Base-by-base conservation (phyloP, 345 rosid genomes). In the Laguncularia racemosa region DNA sequence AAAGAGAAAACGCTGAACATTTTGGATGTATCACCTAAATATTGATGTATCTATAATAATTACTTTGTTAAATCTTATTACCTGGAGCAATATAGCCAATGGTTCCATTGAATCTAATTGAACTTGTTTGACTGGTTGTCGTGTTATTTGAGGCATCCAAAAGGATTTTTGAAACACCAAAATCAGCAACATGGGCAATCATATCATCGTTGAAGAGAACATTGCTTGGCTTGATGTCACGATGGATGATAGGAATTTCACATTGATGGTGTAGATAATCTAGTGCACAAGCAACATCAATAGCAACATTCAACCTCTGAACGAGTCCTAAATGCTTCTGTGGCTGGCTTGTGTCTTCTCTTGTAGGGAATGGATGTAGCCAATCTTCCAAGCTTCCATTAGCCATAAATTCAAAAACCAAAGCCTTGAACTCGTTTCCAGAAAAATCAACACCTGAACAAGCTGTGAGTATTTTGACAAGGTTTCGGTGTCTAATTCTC, bases 351-450 rank as follows among this genome's bases (percentile, higher is more conserved):
- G 21, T 17, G 20, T 16, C 21, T 14, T 46, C 13, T 14, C 11
- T 20, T 6, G 15, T 15, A 15, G 44, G 17, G 16, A 11, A 14
- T 9, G 60, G 60, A 56, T 64, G 61, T n/a, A 64, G 17, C 61
- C 67, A 64, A 38, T 55, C 20, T 2, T 55, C 67, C 6, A 64
- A 40, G 61, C 61, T 64, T 14, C 67, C 67, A 19, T 48, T 64
- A 2, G 3, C 19, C 61, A 64, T 56, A 45, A 55, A 56, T 47
- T 56, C 50, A 49, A 28, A 64, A 10, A 64, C 56, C 20, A 58
- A 21, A 23, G 61, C 61, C 50, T 58, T 58, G 44, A 58, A 58
- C 20, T 58, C 52, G 15, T 55, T 56, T 4, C 67, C 67, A 14
- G 20, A 16, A 44, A n/a, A 8, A 45, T 61, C 65, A 20, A 52